Percentiles rank a stretch among this genome's conserved stretches.
Conservation (phyloP, 1,284 basidiomycete genomes). For the Neolentinus lepideus region DNA sequence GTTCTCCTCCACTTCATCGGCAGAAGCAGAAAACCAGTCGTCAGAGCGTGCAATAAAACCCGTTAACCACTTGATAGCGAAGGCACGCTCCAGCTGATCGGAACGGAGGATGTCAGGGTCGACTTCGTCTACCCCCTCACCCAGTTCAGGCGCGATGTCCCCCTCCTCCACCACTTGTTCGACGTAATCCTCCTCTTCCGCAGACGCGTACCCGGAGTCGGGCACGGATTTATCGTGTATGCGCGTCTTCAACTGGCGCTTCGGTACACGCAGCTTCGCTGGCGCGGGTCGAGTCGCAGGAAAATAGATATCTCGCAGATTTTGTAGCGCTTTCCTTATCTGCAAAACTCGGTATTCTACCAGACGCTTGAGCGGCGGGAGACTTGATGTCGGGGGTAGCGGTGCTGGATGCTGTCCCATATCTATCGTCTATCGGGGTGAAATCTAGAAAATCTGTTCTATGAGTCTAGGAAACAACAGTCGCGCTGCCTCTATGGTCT, state of each 20-base stretch:
- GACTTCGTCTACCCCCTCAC: slow-evolving; percentile 24
- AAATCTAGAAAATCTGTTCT: slow-evolving; percentile 1
- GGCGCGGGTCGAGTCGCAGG: slow-evolving; percentile 11
- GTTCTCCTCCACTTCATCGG: slow-evolving; percentile 22
- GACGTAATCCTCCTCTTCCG: slow-evolving; percentile 41
- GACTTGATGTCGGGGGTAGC: slow-evolving; percentile 31
- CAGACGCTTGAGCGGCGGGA: slow-evolving; percentile 41
- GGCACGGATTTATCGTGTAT: slow-evolving; percentile 34
- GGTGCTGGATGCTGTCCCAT: slow-evolving; percentile 3
- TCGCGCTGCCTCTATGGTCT: slow-evolving; percentile 10
- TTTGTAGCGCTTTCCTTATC: slow-evolving; percentile 28
- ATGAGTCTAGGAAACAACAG: background rate
- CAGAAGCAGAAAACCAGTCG: slow-evolving; percentile 31
- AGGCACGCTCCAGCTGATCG: slow-evolving; percentile 47
- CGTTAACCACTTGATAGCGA: slow-evolving; percentile 49
- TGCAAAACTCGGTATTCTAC: slow-evolving; percentile 21
- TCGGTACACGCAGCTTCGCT: slow-evolving; percentile 8
- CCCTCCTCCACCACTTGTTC: slow-evolving; percentile 17
- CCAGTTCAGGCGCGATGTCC: slow-evolving; percentile 9
- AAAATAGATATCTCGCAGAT: slow-evolving; percentile 39
- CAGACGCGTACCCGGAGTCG: slow-evolving; percentile 61
- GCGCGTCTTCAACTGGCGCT: slow-evolving; percentile 18
- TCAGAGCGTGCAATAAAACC: slow-evolving; percentile 57
- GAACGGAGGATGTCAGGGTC: slow-evolving; percentile 34
- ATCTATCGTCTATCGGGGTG: background rate